Base-by-base conservation (phyloP, 176 grass and related monocot genomes). In the Carex pumila region DNA sequence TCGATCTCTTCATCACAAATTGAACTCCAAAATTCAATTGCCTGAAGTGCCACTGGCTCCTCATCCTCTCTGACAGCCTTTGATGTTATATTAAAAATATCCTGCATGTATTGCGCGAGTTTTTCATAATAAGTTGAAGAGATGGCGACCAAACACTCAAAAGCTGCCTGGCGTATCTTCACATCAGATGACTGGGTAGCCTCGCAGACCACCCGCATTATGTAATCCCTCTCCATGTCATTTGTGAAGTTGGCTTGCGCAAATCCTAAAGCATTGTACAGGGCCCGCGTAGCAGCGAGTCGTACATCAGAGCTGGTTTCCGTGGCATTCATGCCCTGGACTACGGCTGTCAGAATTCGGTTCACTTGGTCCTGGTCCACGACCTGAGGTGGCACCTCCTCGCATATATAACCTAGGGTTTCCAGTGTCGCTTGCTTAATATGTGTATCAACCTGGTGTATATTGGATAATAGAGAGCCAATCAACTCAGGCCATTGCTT, bases 1-100 rank as follows among this genome's bases (percentile, higher is more conserved):
- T 96, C 94, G 18, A 96, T 93, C 87, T 96, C 94, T 69, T 96
- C 94, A 29, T 96, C 94, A 85, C 94, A 96, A 71, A 96, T 91
- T 36, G 94, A 96, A 81, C 94, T 96, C 94, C 94, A 96, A 72
- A 96, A 96, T 69, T 96, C 94, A 79, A 96, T 93, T 43, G 94
- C 94, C 85, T 96, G 94, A 74, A 96, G 91, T 32, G 94, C 94
- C 87, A 96, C 94, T n/a, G 91, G 89, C 87, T 96, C 94, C 79
- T 96, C 87, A 80, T 96, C 94, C 81, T 65, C 94, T 86, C 61
- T 96, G 66, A 96, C 91, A 88, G 94, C 91, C 61, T 93, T 96
- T 83, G 91, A 87, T 65, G 94, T 96, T 49, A 96, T 91, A 85
- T 73, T 89, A 86, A 96, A 96, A 69, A 96, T 87, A 61, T 92